Evolutionary conservation across 164 flowering plant genomes (phyloP), one percentile per base, ranked within the genome.

Genomic region (Nelumbo lutea): DNA sequence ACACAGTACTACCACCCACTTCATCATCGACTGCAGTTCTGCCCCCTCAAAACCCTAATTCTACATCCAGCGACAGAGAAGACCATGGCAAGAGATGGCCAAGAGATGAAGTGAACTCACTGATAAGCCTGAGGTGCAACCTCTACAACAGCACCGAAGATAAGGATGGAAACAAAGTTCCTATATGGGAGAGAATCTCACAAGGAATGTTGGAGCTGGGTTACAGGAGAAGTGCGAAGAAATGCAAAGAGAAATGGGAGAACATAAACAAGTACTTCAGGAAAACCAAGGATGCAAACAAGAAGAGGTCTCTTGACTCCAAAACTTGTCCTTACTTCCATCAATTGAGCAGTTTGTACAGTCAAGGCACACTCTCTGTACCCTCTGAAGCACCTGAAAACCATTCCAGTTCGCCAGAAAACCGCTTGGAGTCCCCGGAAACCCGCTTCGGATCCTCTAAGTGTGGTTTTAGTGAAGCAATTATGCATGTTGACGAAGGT

Each of bases 191-290:
- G 76, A 88, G 84, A 65, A 87, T 90, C 51, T 88, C 96, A 64
- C 82, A 83, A 70, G 83, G 85, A 71, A 90, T 90, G 96, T 10
- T 64, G 40, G 85, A 83, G 55, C 53, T 87, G 77, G 93, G 93
- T 1, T 90, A 88, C 70, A 80, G 79, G 74, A 87, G 96, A 68
- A 90, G 93, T 81, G 84, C 96, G 38, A 90, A 87, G 81, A 88
- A 91, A 72, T 90, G 96, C 68, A 90, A 90, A 70, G 96, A 90
- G 75, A 90, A 88, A 69, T 90, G 96, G 96, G 96, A 90, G 75
- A 90, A 90, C 78, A 88, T 90, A 51, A 90, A 88, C 83, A 90
- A 90, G 87, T 90, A 90, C 79, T 88, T 85, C 76, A 86, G 93
- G 64, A 90, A 88, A 71, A 90, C 93, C 52, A 90, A 82, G 71